Evolutionary conservation across 2,329 filamentous ascomycete genomes (phyloP).

Genomic region (Monilinia fructigena): DNA sequence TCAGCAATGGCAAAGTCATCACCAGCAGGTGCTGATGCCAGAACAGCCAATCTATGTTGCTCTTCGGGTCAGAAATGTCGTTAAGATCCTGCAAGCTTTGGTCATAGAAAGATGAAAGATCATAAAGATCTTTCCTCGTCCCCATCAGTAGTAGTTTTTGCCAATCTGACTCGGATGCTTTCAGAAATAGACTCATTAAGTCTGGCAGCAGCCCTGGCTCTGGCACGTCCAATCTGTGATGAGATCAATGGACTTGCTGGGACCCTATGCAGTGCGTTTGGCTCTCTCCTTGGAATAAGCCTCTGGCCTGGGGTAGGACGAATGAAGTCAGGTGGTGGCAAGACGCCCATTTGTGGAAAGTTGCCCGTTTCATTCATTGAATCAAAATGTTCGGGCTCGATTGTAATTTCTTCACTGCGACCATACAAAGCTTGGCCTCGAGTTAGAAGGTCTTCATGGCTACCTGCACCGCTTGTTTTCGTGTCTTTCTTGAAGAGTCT

Average conservation of each 20-base stretch:
- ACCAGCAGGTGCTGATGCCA: slow-evolving; percentile 16
- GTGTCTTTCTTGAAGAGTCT: slow-evolving; percentile 9
- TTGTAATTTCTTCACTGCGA: neutral
- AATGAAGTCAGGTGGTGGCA: slow-evolving; percentile 16
- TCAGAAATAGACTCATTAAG: slow-evolving; percentile 9
- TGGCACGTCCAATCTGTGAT: slow-evolving; percentile 12
- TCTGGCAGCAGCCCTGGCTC: neutral
- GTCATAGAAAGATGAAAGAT: slow-evolving; percentile 5
- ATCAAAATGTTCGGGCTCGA: neutral
- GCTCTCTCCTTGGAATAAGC: slow-evolving; percentile 13
- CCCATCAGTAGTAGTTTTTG: slow-evolving; percentile 7
- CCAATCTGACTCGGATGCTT: slow-evolving; percentile 9
- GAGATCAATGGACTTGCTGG: neutral
- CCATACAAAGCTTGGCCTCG: neutral
- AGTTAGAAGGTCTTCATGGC: slow-evolving; percentile 1
- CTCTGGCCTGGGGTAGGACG: slow-evolving; percentile 12
- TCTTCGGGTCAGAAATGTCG: slow-evolving; percentile 6
- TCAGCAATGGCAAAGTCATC: neutral
- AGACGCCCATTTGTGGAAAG: slow-evolving; percentile 6
- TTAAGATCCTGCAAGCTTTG: neutral
- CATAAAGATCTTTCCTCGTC: neutral
- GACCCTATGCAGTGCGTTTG: neutral
- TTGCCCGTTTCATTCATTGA: neutral
- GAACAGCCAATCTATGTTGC: slow-evolving; percentile 24
- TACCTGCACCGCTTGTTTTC: neutral